Base-by-base conservation (phyloP, 441 rosid genomes). In the Syzygium malaccense region DNA sequence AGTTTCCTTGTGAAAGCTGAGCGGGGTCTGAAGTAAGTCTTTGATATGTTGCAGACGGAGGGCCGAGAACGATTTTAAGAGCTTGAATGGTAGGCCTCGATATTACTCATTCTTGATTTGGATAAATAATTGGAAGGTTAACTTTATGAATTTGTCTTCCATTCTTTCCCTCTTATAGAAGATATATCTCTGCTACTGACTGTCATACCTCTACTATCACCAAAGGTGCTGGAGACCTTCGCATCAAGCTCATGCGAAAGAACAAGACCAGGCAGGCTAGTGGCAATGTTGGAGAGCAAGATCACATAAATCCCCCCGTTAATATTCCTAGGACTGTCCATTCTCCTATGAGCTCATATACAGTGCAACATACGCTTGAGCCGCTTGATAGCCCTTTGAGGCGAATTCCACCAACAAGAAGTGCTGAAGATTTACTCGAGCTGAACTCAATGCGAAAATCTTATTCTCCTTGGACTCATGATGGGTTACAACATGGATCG, bases 401-500 rank as follows among this genome's bases (percentile, higher is more conserved):
- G 91, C 71, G 28, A 60, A 49, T 57, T 66, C 57, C 88, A 28
- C 49, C 20, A 6, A 57, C 58, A 88, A 89, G 90, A 85, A 85
- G 89, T 58, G 58, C 87, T 20, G 87, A 88, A 88, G 92, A 88
- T 88, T 78, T 88, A 64, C 88, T 58, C 30, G 87, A 12, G 32
- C 83, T 84, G 55, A 89, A 90, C 48, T 89, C 89, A 23, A n/a
- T 32, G 53, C 75, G 89, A 88, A 88, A 68, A 68, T 85, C 86
- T 71, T 66, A 87, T 90, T 55, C 93, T 54, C 55, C 91, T 62
- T 92, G 87, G 56, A 58, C 54, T 18, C 58, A 85, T 87, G 89
- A 85, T 88, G 90, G 90, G 71, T 79, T 88, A 32, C 89, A 90
- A 86, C 48, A 88, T 91, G 90, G 91, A 88, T 91, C 93, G 53